These are phyloP conservation scores for Nectriaceae sp. DNA, from an alignment of 2,329 filamentous ascomycete species.

Conservation along the genomic window DNA sequence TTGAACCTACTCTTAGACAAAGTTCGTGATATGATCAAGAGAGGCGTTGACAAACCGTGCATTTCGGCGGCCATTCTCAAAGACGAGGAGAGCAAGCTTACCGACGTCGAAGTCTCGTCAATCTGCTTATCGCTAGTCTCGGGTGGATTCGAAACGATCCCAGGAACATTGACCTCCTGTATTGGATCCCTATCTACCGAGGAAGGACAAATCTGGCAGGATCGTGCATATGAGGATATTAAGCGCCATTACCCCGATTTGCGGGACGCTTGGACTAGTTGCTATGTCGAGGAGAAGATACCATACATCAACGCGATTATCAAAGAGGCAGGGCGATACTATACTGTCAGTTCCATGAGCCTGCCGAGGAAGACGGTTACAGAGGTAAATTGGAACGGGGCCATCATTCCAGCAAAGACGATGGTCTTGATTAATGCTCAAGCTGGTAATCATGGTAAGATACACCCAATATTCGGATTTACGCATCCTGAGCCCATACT, in stretches of 20 bases:
- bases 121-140: conserved; percentile 55
- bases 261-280: conserved; percentile 47
- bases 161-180: conserved; percentile 52
- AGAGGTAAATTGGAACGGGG: conserved; percentile 53
- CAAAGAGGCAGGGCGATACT: conserved; percentile 54
- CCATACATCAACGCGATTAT: conserved; percentile 51
- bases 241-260: conserved; percentile 47
- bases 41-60: conserved; percentile 54
- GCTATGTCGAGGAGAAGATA: conserved; percentile 47
- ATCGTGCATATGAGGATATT: conserved; percentile 54
- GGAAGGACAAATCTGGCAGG: conserved; percentile 52
- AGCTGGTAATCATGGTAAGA: conserved; percentile 52
- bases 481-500: not conserved
- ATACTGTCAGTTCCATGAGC: conserved; percentile 55
- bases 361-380: conserved; percentile 52
- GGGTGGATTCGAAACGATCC: conserved; percentile 57
- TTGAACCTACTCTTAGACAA: conserved; percentile 50
- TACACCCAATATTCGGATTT: not conserved
- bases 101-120: conserved; percentile 52
- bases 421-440: conserved; percentile 59
- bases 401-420: conserved; percentile 51
- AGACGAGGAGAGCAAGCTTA: conserved; percentile 54
- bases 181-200: conserved; percentile 50
- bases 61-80: conserved; percentile 56
- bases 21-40: conserved; percentile 37